Conservation (phyloP, 1,284 basidiomycete species). For the Erythrobasidium hasegawianum region DNA sequence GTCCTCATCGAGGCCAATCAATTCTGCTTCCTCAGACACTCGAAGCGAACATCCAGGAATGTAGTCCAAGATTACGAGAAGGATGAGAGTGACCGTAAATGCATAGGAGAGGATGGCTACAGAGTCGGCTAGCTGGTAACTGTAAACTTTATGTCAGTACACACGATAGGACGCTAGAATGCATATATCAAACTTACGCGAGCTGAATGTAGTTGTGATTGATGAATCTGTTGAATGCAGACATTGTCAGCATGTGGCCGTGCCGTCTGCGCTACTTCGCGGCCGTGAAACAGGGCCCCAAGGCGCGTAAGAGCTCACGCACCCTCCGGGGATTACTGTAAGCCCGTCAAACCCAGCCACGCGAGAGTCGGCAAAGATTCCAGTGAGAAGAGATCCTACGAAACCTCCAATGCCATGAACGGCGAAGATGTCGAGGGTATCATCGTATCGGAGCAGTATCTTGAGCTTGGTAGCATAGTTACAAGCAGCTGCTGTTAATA, state of each 20-base stretch:
- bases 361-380: conserved; percentile 77
- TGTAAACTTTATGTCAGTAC: neutral
- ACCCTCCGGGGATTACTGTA: conserved; percentile 72
- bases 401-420: conserved; percentile 84
- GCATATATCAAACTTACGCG: neutral
- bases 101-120: conserved; percentile 69
- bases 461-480: conserved; percentile 79
- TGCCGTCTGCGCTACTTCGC: too few species aligned
- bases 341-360: conserved; percentile 80
- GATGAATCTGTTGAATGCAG: too few species aligned
- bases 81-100: conserved; percentile 64
- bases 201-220: conserved; percentile 55
- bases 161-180: neutral
- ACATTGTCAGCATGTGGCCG: too few species aligned
- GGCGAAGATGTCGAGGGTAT: conserved; percentile 66
- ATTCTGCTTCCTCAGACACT: conserved; percentile 74
- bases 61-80: conserved; percentile 88
- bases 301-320: conserved; percentile 59
- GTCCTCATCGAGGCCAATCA: conserved; percentile 86
- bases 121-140: conserved; percentile 75
- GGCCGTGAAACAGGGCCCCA: too few species aligned
- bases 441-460: conserved; percentile 43
- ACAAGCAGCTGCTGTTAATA: conserved; percentile 68
- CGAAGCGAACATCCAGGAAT: conserved; percentile 81
- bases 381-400: conserved; percentile 78